Evolutionary conservation across 352 stramenopile genomes (phyloP).

Genomic region (Pythium oligandrum): DNA sequence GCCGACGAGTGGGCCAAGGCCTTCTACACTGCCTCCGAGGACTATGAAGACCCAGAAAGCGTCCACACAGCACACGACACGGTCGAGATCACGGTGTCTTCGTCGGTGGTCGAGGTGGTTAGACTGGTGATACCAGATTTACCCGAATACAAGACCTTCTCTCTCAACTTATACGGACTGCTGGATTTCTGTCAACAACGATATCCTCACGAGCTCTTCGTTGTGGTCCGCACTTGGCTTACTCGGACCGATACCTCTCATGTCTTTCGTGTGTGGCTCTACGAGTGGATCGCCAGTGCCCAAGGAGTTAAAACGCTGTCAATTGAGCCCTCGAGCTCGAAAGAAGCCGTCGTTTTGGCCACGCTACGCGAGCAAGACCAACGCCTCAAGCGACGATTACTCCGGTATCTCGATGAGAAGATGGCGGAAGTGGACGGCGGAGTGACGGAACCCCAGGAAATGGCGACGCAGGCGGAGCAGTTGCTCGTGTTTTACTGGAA

Average conservation of each 20-base stretch:
- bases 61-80: too few relatives aligned
- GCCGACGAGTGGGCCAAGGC: constrained; percentile 1
- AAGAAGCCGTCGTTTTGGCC: constrained; percentile 28
- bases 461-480: constrained; percentile 10
- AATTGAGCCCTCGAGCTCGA: constrained; percentile 27
- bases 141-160: constrained; percentile 36
- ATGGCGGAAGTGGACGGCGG: background rate
- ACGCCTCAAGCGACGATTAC: constrained; percentile 20
- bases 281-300: constrained; percentile 15
- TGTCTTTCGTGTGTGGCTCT: constrained; percentile 36
- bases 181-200: constrained; percentile 22
- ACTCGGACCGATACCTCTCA: background rate
- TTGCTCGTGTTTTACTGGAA: constrained; percentile 42
- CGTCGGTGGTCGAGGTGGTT: constrained; percentile 14
- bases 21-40: too few relatives aligned
- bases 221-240: constrained; percentile 9
- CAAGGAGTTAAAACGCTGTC: constrained; percentile 10
- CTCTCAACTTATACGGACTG: constrained; percentile 23
- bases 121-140: constrained; percentile 37
- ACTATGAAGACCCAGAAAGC: too few relatives aligned
- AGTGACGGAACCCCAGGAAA: background rate
- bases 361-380: constrained; percentile 22
- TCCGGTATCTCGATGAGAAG: constrained; percentile 21
- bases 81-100: too few relatives aligned
- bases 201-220: constrained; percentile 14